A percentile compares a stretch with the other conserved stretches of the same genome.
Conservation (phyloP, 345 rosid species). For the Conringia planisiliqua region DNA sequence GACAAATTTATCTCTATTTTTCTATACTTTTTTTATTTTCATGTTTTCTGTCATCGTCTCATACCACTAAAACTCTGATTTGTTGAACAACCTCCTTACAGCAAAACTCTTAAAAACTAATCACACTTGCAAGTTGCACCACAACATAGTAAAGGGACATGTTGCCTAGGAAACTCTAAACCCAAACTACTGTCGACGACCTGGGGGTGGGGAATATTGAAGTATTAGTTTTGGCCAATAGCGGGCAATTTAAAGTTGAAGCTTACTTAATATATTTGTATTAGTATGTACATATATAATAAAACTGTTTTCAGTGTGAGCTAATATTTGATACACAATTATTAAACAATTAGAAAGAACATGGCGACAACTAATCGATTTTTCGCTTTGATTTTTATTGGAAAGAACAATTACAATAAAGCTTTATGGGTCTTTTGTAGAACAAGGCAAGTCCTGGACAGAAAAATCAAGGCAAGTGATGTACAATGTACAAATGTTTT, state of each 20-base stretch:
- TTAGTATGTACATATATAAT: background rate
- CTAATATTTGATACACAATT: background rate
- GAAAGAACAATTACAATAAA: background rate
- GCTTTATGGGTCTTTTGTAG: background rate
- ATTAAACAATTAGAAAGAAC: constrained; percentile 1
- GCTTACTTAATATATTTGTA: background rate
- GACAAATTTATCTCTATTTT: background rate
- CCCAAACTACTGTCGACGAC: background rate
- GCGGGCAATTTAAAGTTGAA: background rate
- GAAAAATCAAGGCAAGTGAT: background rate
- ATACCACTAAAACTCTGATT: background rate
- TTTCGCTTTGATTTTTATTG: background rate
- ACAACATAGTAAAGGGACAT: background rate
- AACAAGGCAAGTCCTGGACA: background rate
- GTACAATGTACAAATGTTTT: too few relatives aligned
- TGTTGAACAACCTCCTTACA: background rate
- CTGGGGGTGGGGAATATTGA: background rate
- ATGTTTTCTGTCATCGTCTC: background rate
- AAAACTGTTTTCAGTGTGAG: background rate
- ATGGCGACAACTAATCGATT: constrained; percentile 9
- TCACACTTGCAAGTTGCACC: background rate
- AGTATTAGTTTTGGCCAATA: background rate
- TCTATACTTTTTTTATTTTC: background rate
- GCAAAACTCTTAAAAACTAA: background rate
- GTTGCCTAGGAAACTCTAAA: background rate